Percentiles rank a stretch among this genome's conserved stretches.
Evolutionary conservation across 2,329 filamentous ascomycete genomes (phyloP).

Genomic region (Elsinoe necatrix): DNA sequence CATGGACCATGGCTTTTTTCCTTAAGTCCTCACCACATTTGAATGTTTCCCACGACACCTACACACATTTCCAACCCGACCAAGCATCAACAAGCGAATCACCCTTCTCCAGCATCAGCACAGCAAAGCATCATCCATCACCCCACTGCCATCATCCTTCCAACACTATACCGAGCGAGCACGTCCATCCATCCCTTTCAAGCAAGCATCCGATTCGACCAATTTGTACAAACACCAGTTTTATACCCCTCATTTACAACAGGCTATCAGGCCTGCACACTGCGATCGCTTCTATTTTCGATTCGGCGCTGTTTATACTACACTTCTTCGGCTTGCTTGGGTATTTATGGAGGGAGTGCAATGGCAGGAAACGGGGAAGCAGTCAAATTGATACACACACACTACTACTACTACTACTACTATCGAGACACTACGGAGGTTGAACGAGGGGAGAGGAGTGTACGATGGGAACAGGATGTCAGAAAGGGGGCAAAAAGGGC

Average conservation of each 20-base stretch:
- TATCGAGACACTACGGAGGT: not conserved
- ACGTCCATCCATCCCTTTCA: not conserved
- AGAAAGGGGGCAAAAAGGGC: not conserved
- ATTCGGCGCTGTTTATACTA: slow-evolving; percentile 9
- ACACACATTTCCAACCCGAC: not conserved
- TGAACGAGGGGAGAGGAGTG: not conserved
- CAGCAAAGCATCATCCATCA: not conserved
- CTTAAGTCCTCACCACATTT: not conserved
- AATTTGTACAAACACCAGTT: slow-evolving; percentile 10
- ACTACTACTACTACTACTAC: not conserved
- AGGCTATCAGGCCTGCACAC: not conserved
- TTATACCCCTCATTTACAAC: slow-evolving; percentile 11
- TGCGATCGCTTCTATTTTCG: not conserved
- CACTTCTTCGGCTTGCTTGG: not conserved
- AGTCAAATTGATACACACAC: not conserved
- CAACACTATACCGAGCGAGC: not conserved
- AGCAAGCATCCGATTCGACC: slow-evolving; percentile 6
- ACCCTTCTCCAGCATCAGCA: slow-evolving; percentile 1
- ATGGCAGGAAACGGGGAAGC: not conserved
- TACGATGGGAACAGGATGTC: not conserved
- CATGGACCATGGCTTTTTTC: slow-evolving; percentile 7
- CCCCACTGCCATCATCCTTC: not conserved
- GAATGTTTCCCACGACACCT: slow-evolving; percentile 10
- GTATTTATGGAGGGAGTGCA: not conserved
- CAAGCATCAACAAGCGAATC: not conserved